Evolutionary conservation across 2,329 filamentous ascomycete species (phyloP).

Genomic region (Moelleriella libera): DNA sequence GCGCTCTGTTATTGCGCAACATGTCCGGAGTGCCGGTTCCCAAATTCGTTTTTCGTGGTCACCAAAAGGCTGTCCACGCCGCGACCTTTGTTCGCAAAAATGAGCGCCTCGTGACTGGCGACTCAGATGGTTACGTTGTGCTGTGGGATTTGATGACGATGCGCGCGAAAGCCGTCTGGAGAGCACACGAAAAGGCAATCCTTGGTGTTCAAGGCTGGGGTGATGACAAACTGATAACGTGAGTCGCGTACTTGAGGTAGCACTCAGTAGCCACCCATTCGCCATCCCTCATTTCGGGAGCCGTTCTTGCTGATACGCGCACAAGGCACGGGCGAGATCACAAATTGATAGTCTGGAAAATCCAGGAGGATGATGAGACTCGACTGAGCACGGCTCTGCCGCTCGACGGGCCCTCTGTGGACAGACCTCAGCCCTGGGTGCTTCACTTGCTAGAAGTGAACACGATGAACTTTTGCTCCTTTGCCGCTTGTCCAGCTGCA

Average conservation of each 20-base stretch:
- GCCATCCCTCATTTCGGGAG: neutral
- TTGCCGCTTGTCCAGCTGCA: conserved; percentile 42
- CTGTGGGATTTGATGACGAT: conserved; percentile 76
- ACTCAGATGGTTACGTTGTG: conserved; percentile 80
- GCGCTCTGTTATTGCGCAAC: neutral
- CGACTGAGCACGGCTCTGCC: conserved; percentile 56
- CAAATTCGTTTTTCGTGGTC: conserved; percentile 65
- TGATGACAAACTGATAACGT: conserved; percentile 69
- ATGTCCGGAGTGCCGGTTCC: conserved; percentile 23
- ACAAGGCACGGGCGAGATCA: conserved; percentile 80
- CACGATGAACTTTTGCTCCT: conserved; percentile 89
- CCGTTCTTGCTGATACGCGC: neutral
- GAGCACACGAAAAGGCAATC: conserved; percentile 64
- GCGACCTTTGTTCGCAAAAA: conserved; percentile 61
- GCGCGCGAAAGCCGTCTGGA: conserved; percentile 73
- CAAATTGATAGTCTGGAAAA: conserved; percentile 71
- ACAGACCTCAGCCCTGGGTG: conserved; percentile 63
- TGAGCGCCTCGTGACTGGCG: conserved; percentile 66
- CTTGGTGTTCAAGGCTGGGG: conserved; percentile 63
- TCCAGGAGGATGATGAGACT: conserved; percentile 45
- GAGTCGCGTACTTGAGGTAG: conserved; percentile 20
- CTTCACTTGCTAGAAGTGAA: conserved; percentile 75
- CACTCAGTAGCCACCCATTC: neutral
- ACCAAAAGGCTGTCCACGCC: conserved; percentile 66
- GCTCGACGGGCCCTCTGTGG: conserved; percentile 40